phyloP scores from a whole-genome alignment of 2,329 filamentous ascomycete species.

The Aspergillus ibericus region DNA sequence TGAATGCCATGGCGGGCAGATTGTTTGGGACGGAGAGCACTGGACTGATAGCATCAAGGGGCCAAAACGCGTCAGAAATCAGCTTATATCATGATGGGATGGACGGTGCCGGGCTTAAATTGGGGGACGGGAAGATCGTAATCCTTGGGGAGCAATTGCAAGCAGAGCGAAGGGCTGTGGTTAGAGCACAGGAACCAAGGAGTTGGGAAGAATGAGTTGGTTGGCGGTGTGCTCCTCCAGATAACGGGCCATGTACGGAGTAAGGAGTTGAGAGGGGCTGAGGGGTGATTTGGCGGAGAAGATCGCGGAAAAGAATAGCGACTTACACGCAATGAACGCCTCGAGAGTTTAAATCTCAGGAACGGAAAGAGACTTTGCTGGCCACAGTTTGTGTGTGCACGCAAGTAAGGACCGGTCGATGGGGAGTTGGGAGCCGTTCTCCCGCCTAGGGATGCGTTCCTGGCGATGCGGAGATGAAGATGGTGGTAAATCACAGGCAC shows the following conservation, averaged over 20 bases:
- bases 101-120: slow-evolving; percentile 10
- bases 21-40: slow-evolving; percentile 24
- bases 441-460: slow-evolving; percentile 18
- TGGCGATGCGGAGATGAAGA: slow-evolving; percentile 38
- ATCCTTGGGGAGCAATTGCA: slow-evolving; percentile 15
- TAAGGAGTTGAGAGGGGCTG: slow-evolving; percentile 41
- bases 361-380: slow-evolving; percentile 10
- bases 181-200: slow-evolving; percentile 18
- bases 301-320: slow-evolving; percentile 28
- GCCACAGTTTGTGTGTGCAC: slow-evolving; percentile 10
- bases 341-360: slow-evolving; percentile 29
- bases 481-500: slow-evolving; percentile 26
- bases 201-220: slow-evolving; percentile 18
- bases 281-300: slow-evolving; percentile 34
- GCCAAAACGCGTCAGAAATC: slow-evolving; percentile 26
- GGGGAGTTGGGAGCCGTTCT: slow-evolving; percentile 13
- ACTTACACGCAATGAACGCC: slow-evolving; percentile 43
- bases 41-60: slow-evolving; percentile 33
- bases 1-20: slow-evolving; percentile 61
- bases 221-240: slow-evolving; percentile 33
- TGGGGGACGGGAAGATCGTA: slow-evolving; percentile 7
- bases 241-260: slow-evolving; percentile 35
- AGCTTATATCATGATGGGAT: slow-evolving; percentile 17
- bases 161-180: slow-evolving; percentile 13
- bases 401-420: slow-evolving; percentile 25